Base-by-base conservation (phyloP, 176 grass and related monocot species). In the Chrysopogon serrulatus region DNA sequence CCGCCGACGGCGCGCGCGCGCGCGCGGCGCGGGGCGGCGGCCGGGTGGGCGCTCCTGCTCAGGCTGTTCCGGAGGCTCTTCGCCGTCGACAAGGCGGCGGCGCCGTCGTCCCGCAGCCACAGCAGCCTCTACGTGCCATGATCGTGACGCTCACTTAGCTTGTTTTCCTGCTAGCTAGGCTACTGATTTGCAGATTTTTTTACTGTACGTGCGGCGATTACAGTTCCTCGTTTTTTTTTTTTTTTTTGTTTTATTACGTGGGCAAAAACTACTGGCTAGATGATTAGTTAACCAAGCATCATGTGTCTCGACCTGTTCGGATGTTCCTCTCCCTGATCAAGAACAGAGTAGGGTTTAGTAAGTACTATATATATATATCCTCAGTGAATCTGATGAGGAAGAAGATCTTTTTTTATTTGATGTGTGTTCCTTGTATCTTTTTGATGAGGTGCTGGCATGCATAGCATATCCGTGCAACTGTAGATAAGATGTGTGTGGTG, bases 21-120 rank as follows among this genome's bases (percentile, higher is more conserved):
- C n/a, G n/a, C n/a, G 44, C 5, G 4, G 70, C 6, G 53, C 12
- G 81, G 72, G 21, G 66, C 44, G 1, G 72, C 84, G 16, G 35
- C 65, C 0, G 80, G 86, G 65, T 88, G 87, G 81, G 37, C 45
- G 75, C 81, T 88, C 44, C 68, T 88, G 68, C 66, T 88, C 14
- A 74, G 87, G 75, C 81, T 89, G 9, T 89, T 89, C 74, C 65
- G 60, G 67, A 65, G 76, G 86, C 81, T 88, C 26, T 74, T 88
- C 59, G 74, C 75, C 74, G 75, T 84, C 57, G 86, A 88, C 44
- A 65, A 21, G 56, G 10, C 47, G 19, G 1, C 30, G 48, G 8
- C 65, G 49, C 0, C 73, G 61, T 2, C 44, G 71, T 43, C 79
- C 9, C 70, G 24, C 63, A 9, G 19, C 71, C 48, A 17, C 72